phyloP scores from a whole-genome alignment of 2,329 filamentous ascomycete genomes.

The Phoma herbarum region DNA sequence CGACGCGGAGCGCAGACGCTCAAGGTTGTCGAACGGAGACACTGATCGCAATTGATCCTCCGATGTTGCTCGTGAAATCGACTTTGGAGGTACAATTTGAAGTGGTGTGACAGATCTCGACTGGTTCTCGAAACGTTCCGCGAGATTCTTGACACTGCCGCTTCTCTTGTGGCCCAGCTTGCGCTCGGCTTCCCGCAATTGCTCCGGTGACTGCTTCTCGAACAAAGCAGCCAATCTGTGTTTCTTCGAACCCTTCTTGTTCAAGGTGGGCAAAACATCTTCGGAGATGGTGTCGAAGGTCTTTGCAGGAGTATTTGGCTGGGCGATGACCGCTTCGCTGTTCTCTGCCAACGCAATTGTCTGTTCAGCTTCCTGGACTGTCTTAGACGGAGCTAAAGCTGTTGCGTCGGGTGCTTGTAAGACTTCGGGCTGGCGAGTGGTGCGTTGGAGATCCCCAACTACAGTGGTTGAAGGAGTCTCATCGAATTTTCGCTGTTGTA shows the following conservation, averaged over 20 bases:
- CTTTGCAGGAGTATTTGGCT: slow-evolving; percentile 1
- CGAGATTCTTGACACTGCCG: slow-evolving; percentile 36
- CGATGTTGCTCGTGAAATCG: slow-evolving; percentile 28
- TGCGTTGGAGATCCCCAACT: not conserved
- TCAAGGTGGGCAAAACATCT: slow-evolving; percentile 31
- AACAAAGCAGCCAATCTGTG: slow-evolving; percentile 47
- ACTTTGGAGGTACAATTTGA: slow-evolving; percentile 24
- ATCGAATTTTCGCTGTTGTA: not conserved
- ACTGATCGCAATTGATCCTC: slow-evolving; percentile 26
- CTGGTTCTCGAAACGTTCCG: slow-evolving; percentile 36
- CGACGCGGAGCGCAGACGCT: slow-evolving; percentile 29
- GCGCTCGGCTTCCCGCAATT: slow-evolving; percentile 21
- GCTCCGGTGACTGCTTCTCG: slow-evolving; percentile 34
- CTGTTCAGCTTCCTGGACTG: not conserved
- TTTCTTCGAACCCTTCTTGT: slow-evolving; percentile 52
- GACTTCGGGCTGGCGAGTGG: not conserved
- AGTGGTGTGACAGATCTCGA: slow-evolving; percentile 33
- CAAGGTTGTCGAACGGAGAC: slow-evolving; percentile 29
- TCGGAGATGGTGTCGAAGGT: slow-evolving; percentile 23
- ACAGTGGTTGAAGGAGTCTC: not conserved
- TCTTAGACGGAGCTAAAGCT: not conserved
- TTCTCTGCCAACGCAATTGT: not conserved
- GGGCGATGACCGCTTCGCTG: not conserved
- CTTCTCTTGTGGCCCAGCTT: slow-evolving; percentile 25
- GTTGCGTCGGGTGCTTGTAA: not conserved